These are phyloP conservation scores for Hypocreales sp. DNA, from an alignment of 2,329 filamentous ascomycete species.

Conservation along the genomic window DNA sequence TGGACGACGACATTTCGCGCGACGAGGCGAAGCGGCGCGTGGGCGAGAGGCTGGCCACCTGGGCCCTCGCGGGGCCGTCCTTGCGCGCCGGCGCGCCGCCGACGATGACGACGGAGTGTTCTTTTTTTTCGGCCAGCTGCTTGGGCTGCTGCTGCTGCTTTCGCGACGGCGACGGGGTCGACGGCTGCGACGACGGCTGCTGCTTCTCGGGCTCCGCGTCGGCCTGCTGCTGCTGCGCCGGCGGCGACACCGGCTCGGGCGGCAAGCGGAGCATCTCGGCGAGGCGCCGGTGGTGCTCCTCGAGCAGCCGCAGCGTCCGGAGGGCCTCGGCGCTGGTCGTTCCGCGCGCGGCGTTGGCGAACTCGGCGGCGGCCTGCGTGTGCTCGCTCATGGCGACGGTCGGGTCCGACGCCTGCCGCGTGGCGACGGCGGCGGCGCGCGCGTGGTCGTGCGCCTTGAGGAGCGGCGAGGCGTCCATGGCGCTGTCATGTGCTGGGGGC, in stretches of 20 bases:
- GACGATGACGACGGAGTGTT: neutral
- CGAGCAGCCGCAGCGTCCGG: conserved; percentile 69
- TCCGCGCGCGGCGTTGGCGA: conserved; percentile 62
- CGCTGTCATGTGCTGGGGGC: too few species aligned
- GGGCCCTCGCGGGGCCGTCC: conserved; percentile 10
- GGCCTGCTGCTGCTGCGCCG: conserved; percentile 3
- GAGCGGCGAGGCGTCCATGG: conserved; percentile 23
- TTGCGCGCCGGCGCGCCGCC: conserved; percentile 1
- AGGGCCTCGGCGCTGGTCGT: conserved; percentile 60
- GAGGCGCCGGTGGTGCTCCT: conserved; percentile 74
- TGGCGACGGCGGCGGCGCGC: conserved; percentile 65
- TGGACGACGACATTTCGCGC: conserved; percentile 64
- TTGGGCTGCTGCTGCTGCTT: conserved; percentile 5
- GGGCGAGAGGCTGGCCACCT: conserved; percentile 18
- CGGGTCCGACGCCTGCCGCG: conserved; percentile 59
- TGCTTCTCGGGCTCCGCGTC: conserved; percentile 10
- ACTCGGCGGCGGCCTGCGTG: conserved; percentile 74
- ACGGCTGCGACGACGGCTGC: conserved; percentile 2
- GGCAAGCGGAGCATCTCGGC: conserved; percentile 68
- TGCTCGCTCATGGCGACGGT: conserved; percentile 79
- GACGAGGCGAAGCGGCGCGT: conserved; percentile 38
- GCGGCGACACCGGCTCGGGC: conserved; percentile 23
- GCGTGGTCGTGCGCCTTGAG: conserved; percentile 75
- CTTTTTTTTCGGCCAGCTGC: too few species aligned
- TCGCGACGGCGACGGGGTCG: neutral